A percentile compares a stretch with the other conserved stretches of the same genome.
Conservation (phyloP, 106 monocot species). For the Allium cepa region DNA sequence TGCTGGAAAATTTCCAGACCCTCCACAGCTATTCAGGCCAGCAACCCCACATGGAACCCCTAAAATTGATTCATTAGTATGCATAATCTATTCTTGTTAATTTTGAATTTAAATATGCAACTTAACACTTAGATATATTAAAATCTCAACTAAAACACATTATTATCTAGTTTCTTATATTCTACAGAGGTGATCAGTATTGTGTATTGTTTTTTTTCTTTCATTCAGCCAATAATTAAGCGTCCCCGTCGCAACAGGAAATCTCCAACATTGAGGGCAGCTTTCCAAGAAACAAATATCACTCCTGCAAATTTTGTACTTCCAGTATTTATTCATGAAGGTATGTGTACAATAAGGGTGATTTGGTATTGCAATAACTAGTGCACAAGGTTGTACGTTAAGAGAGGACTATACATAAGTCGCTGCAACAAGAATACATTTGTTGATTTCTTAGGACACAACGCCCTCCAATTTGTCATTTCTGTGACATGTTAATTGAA, state of each 20-base stretch:
- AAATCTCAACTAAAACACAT: not conserved
- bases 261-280: constrained; percentile 54
- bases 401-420: too few species aligned
- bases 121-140: not conserved
- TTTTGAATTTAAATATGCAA: not conserved
- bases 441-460: too few species aligned
- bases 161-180: not conserved
- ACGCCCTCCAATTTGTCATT: not conserved
- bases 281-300: constrained; percentile 82
- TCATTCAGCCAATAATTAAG: constrained; percentile 42
- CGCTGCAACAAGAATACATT: too few species aligned
- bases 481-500: not conserved
- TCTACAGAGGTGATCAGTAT: not conserved
- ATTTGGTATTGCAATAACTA: not conserved
- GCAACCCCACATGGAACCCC: constrained; percentile 73
- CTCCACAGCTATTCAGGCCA: constrained; percentile 42
- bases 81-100: constrained; percentile 9
- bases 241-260: constrained; percentile 91
- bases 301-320: constrained; percentile 85
- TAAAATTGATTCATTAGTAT: constrained; percentile 51
- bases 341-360: constrained; percentile 13
- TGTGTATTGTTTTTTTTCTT: not conserved
- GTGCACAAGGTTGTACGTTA: too few species aligned
- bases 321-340: constrained; percentile 99
- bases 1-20: constrained; percentile 79